phyloP scores from a whole-genome alignment of 306 rosid genomes.

The Pachyrhizus erosus region DNA sequence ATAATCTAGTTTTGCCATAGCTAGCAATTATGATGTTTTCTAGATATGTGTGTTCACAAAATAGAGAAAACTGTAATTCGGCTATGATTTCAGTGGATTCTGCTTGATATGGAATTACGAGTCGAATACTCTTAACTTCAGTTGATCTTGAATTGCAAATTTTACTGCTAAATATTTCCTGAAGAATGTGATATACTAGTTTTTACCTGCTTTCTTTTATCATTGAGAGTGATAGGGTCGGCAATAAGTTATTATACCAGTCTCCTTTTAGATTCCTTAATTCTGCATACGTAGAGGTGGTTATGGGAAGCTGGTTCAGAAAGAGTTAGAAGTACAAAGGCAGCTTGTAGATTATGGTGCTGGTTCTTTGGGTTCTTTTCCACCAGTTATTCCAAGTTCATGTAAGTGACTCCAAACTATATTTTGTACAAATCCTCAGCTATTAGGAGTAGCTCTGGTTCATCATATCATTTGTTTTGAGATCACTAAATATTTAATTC shows the following conservation, averaged over 20 bases:
- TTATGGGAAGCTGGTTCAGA: constrained; percentile 89
- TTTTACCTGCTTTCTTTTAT: not conserved
- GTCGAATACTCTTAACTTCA: not conserved
- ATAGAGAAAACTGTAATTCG: not conserved
- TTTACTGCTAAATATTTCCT: not conserved
- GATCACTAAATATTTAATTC: not conserved
- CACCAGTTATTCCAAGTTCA: constrained; percentile 68
- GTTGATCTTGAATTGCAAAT: constrained; percentile 5
- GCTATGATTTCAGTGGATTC: not conserved
- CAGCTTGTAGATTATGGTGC: constrained; percentile 95
- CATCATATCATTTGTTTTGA: constrained; percentile 13
- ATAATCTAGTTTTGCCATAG: not conserved
- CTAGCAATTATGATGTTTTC: not conserved
- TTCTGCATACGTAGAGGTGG: constrained; percentile 86
- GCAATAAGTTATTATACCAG: not conserved
- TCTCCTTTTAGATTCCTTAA: constrained; percentile 63
- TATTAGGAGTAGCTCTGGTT: constrained; percentile 17
- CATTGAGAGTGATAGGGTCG: not conserved
- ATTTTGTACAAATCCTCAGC: constrained; percentile 38
- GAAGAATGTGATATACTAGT: not conserved
- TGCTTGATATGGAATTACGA: not conserved
- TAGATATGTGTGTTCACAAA: not conserved
- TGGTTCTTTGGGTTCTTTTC: constrained; percentile 90
- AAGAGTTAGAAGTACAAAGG: constrained; percentile 94
- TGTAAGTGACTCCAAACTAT: constrained; percentile 62